Evolutionary conservation across 2,329 filamentous ascomycete genomes (phyloP).

Genomic region (Juglanconis oblonga): DNA sequence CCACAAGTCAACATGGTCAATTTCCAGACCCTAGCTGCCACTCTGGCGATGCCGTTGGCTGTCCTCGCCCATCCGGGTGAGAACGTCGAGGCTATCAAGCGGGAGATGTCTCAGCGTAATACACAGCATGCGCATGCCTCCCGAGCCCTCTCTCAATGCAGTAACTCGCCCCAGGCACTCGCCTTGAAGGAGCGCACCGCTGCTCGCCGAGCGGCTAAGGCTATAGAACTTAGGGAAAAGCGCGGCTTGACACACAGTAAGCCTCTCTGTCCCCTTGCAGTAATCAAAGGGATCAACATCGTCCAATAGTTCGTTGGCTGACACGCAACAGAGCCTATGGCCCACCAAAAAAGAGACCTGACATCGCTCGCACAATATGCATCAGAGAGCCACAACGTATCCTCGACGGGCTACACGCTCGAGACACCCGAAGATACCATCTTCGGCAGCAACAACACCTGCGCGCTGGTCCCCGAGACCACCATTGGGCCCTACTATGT

Average conservation of each 20-base stretch:
- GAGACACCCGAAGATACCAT: neutral
- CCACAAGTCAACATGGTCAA: neutral
- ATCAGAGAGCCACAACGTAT: neutral
- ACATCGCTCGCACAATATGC: neutral
- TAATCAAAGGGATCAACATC: too few relatives aligned
- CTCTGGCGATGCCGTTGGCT: neutral
- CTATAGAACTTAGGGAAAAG: conserved; percentile 2
- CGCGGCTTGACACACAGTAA: neutral
- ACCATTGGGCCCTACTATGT: conserved; percentile 45
- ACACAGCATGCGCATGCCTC: conserved; percentile 3
- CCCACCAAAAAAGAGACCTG: conserved; percentile 7
- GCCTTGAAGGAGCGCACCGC: neutral
- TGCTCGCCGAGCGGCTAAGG: conserved; percentile 7
- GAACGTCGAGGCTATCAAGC: conserved; percentile 9
- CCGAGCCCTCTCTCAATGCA: neutral
- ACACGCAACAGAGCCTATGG: neutral
- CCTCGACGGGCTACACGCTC: neutral
- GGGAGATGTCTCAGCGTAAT: conserved; percentile 9
- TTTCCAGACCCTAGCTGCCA: neutral
- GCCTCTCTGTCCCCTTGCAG: fast-evolving
- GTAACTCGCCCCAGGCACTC: neutral
- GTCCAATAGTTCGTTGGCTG: too few relatives aligned
- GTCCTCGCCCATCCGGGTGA: conserved; percentile 1
- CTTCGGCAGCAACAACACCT: conserved; percentile 11
- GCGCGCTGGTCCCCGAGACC: conserved; percentile 30